Base-by-base conservation (phyloP, 177 flowering plant species). In the Vitis hybrid region DNA sequence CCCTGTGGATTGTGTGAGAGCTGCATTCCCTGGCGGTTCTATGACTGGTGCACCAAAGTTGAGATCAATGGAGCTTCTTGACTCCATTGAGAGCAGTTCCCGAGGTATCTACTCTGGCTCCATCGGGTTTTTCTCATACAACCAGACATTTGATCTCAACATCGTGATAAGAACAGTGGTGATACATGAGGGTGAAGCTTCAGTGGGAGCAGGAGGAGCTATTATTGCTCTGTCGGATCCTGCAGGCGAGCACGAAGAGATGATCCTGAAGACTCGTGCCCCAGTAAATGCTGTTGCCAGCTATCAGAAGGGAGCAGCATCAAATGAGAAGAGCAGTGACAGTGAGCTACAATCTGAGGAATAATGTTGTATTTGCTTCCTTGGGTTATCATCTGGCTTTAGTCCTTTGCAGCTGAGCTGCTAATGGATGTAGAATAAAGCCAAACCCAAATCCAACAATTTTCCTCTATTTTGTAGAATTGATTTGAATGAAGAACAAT, bases 11-110 rank as follows among this genome's bases (percentile, higher is more conserved):
- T 95, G 98, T 74, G 87, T 95, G 15, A 87, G 77, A 77, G 94
- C 98, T 61, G 97, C 99, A 70, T 95, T 95, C 71, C 99, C 99
- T 0, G 99, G 98, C 30, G 99, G 99, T 51, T 95, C 99, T 11
- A 95, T 95, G 99, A 95, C 99, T 3, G 99, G 99, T 64, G 98
- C 99, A 27, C 99, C 99, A 20, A 95, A 93, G 78, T 65, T 93
- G 81, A 86, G 99, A 74, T 93, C 99, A 14, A 86, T 95, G 90
- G 93, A 95, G 62, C 77, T 95, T 76, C 92, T 95, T 17, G 99
- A 95, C 73, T 88, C 92, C 58, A 80, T 95, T 27, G 99, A 95
- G 71, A 85, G 77, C 65, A 80, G 90, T 68, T 83, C 98, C 0
- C 79, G 99, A 65, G 98, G 99, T 5, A 82, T 95, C 55, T 95